A percentile compares a stretch with the other conserved stretches of the same genome.
Evolutionary conservation across 2,329 filamentous ascomycete genomes (phyloP).

Genomic region (Thielaviopsis euricoi): DNA sequence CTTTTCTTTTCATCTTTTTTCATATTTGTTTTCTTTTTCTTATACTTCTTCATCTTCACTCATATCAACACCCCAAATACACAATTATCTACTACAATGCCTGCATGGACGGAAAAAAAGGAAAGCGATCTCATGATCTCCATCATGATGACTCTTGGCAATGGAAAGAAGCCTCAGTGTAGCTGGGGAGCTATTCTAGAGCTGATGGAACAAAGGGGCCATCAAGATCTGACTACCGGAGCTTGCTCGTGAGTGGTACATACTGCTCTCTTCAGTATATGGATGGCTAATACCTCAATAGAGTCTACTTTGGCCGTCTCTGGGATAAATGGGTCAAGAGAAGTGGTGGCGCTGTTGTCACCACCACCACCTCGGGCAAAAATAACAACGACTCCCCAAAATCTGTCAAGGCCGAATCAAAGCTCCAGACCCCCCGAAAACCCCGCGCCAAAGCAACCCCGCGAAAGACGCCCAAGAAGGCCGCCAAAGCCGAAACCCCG

Average conservation of each 20-base stretch:
- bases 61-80: not conserved
- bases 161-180: conserved; percentile 16
- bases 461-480: not conserved
- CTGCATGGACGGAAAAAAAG: conserved; percentile 5
- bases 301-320: not conserved
- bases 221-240: conserved; percentile 12
- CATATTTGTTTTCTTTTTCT: conserved; percentile 4
- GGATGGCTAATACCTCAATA: not conserved
- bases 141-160: conserved; percentile 22
- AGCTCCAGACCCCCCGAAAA: not conserved
- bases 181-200: conserved; percentile 23
- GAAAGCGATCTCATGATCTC: conserved; percentile 3
- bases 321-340: not conserved
- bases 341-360: not conserved
- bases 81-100: conserved; percentile 13
- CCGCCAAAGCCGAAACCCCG: not conserved
- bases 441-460: not conserved
- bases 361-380: not conserved
- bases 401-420: not conserved
- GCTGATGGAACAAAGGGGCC: conserved; percentile 22
- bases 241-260: conserved; percentile 2
- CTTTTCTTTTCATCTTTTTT: not conserved
- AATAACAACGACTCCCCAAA: not conserved
- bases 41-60: conserved; percentile 7
- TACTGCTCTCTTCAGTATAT: too few species aligned